phyloP scores from a whole-genome alignment of 78 protist species.

The Monocercomonoides exilis region DNA sequence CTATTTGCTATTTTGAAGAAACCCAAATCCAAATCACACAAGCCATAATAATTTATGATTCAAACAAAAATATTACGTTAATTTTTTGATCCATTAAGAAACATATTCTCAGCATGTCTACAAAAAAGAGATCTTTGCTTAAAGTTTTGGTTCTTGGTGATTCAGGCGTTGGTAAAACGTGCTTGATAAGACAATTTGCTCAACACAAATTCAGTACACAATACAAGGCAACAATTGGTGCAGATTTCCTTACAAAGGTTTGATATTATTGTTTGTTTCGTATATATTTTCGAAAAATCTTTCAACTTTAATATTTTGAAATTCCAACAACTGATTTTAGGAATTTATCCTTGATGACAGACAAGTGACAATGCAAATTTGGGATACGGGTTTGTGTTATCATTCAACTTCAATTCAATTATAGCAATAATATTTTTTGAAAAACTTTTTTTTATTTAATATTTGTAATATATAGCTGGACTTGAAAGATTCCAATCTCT shows the following conservation, averaged over 20 bases:
- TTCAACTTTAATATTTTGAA: no score
- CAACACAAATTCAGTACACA: constrained; percentile 79
- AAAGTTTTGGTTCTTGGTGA: constrained; percentile 90
- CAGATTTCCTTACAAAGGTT: constrained; percentile 91
- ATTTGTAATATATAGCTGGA: constrained; percentile 45
- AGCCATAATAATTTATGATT: no score
- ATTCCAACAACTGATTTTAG: no score
- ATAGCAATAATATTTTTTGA: neutral
- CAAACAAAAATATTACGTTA: no score
- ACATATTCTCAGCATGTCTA: no score
- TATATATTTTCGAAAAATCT: no score
- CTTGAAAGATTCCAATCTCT: constrained; percentile 96
- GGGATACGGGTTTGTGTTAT: constrained; percentile 73
- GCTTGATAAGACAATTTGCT: constrained; percentile 86
- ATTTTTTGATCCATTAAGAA: no score
- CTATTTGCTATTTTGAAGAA: no score
- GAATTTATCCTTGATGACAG: constrained; percentile 90
- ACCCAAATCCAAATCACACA: no score
- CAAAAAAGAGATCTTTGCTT: constrained; percentile 44
- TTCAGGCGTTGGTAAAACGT: constrained; percentile 77
- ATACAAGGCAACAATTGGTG: constrained; percentile 99
- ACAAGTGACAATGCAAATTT: constrained; percentile 92
- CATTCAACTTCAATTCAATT: neutral
- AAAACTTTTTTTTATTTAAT: neutral
- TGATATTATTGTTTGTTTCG: no score